Conservation (phyloP, 2,329 filamentous ascomycete genomes). For the Alternaria conjuncta region DNA sequence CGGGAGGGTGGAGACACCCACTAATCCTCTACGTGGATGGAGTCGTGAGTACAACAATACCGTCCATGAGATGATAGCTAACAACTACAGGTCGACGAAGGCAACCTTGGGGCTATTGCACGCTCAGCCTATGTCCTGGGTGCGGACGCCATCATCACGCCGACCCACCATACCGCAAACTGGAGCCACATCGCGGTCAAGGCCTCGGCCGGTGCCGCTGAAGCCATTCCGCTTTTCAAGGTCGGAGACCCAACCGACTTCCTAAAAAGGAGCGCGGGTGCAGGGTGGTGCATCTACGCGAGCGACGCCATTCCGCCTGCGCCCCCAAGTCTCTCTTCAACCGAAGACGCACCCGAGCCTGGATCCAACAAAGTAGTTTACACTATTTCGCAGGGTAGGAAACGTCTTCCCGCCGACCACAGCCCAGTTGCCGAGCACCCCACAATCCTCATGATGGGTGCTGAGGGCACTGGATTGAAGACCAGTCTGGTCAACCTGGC, state of each 20-base stretch:
- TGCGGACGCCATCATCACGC: conserved; percentile 80
- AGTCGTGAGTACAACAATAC: conserved; percentile 53
- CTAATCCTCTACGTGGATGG: conserved; percentile 77
- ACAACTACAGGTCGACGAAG: conserved; percentile 69
- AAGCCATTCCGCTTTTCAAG: conserved; percentile 76
- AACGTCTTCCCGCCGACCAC: conserved; percentile 28
- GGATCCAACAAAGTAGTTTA: conserved; percentile 40
- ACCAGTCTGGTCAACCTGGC: conserved; percentile 59
- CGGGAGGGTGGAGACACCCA: conserved; percentile 63
- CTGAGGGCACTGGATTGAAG: conserved; percentile 40
- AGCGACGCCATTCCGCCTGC: conserved; percentile 57
- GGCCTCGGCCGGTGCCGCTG: conserved; percentile 85
- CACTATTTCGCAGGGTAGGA: conserved; percentile 27
- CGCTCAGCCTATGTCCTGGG: conserved; percentile 91
- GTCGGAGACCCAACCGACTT: conserved; percentile 73
- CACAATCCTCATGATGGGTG: conserved; percentile 74
- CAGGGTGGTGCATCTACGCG: conserved; percentile 85
- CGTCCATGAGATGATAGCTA: conserved; percentile 22
- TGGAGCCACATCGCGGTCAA: conserved; percentile 82
- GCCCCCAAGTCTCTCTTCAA: neutral
- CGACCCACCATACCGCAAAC: conserved; percentile 71
- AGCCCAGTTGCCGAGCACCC: conserved; percentile 57
- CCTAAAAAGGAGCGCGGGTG: conserved; percentile 67
- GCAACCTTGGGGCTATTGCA: conserved; percentile 88
- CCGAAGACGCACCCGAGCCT: conserved; percentile 2